phyloP scores from a whole-genome alignment of 2,329 filamentous ascomycete species.

The Colletotrichum brevisporum region DNA sequence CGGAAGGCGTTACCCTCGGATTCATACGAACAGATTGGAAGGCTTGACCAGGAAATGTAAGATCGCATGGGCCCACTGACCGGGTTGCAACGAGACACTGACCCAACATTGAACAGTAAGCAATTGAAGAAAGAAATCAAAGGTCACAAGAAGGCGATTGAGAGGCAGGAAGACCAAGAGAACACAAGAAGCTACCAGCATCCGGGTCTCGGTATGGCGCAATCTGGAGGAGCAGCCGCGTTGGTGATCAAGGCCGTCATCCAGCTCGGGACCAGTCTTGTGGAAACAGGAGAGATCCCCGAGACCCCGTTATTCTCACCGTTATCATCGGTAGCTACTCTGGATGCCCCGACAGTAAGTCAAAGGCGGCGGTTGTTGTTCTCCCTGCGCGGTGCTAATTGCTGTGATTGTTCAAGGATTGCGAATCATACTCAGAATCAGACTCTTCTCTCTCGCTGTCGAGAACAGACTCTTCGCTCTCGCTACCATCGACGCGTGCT shows the following conservation, averaged over 20 bases:
- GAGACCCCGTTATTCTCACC: no score
- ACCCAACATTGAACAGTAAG: background rate
- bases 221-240: background rate
- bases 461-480: background rate
- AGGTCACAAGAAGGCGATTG: background rate
- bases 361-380: background rate
- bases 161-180: background rate
- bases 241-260: background rate
- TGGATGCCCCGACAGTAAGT: no score
- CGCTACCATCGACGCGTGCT: background rate
- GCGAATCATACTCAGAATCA: background rate
- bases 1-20: background rate
- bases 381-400: background rate
- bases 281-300: background rate
- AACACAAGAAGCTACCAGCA: no score
- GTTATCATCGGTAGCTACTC: no score
- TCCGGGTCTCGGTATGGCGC: background rate
- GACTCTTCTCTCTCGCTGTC: background rate
- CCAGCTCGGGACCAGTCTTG: background rate
- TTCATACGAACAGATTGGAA: background rate
- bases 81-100: no score
- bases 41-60: background rate
- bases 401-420: background rate
- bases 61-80: no score
- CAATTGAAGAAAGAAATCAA: background rate